Base-by-base conservation (phyloP, 2,329 filamentous ascomycete species). In the Aspergillus niger region DNA sequence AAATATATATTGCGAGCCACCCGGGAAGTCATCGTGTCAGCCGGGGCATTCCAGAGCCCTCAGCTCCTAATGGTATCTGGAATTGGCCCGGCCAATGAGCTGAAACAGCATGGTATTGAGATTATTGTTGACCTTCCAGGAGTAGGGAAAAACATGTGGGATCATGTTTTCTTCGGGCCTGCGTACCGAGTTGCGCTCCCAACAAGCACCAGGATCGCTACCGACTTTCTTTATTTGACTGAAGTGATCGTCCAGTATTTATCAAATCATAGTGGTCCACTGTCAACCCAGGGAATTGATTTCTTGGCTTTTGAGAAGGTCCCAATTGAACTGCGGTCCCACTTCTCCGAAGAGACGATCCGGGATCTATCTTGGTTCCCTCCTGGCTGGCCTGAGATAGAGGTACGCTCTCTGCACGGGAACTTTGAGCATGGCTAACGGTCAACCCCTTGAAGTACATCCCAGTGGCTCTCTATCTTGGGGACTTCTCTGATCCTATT, bases 21-120 rank as follows among this genome's bases (percentile, higher is more conserved):
- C 24, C 74, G 74, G 32, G 85, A 86, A 65, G 75, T 79, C 2
- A 79, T 81, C 43, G 59, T 87, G 2, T 78, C 82, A 0, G 82
- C 80, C 1, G 85, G 85, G 6, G 75, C 78, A 2, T 83, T 82
- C 67, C 83, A 85, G 66, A 80, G 82, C 0, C 84, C 84, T 0
- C 82, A 86, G 61, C 70, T 85, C 6, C 74, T 85, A 6, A 82
- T 83, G 74, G 76, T 83, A 3, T 83, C 80, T 44, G 83, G 83
- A 1, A 70, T 80, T 59, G 83, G 83, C 0, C 81, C 81, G 1
- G 57, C 56, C 0, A 58, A 62, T 15, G 61, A 58, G 4, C 66
- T 75, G 5, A 38, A 62, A 17, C 59, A 69, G 13, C 64, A 70
- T 32, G 61, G 56, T 2, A 75, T 76, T 49, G 57, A 68, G 5